phyloP scores from a whole-genome alignment of 1,139 yeast genomes.

The Diutina siamensis region DNA sequence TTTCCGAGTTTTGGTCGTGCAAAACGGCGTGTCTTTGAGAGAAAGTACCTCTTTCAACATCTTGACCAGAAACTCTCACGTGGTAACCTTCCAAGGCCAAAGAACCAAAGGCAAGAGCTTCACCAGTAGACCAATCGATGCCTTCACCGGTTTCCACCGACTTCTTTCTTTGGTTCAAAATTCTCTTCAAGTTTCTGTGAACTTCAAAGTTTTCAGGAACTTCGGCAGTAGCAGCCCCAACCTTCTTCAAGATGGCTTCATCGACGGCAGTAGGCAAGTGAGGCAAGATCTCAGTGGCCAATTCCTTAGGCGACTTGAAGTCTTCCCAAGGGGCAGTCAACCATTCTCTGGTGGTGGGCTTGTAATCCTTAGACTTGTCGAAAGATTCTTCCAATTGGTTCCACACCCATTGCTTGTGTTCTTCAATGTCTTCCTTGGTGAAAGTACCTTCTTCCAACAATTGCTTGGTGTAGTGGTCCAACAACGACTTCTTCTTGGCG shows the following conservation, averaged over 20 bases:
- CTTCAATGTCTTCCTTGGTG: constrained; percentile 81
- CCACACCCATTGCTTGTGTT: constrained; percentile 99
- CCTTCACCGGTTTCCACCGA: constrained; percentile 83
- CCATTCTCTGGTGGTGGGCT: constrained; percentile 95
- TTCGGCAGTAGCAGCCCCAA: constrained; percentile 69
- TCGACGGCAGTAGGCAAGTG: constrained; percentile 93
- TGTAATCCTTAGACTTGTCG: constrained; percentile 76
- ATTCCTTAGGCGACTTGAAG: constrained; percentile 94
- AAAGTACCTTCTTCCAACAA: constrained; percentile 80
- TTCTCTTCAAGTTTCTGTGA: constrained; percentile 95
- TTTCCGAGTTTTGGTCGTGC: constrained; percentile 88
- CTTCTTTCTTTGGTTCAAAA: constrained; percentile 78
- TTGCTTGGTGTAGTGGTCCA: constrained; percentile 74
- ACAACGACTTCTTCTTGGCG: constrained; percentile 78
- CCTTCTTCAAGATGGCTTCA: constrained; percentile 55
- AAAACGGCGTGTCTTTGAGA: constrained; percentile 98
- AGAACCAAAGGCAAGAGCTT: constrained; percentile 94
- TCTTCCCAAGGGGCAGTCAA: constrained; percentile 98
- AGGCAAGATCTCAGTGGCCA: constrained; percentile 90
- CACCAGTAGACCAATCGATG: constrained; percentile 99
- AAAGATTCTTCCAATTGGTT: constrained; percentile 82
- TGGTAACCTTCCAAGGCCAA: constrained; percentile 89
- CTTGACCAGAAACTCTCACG: constrained; percentile 97
- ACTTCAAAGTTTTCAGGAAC: constrained; percentile 86
- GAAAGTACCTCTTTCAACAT: constrained; percentile 99